Evolutionary conservation across 139 green algal species (phyloP).

Genomic region (Tetradesmus obliquus): DNA sequence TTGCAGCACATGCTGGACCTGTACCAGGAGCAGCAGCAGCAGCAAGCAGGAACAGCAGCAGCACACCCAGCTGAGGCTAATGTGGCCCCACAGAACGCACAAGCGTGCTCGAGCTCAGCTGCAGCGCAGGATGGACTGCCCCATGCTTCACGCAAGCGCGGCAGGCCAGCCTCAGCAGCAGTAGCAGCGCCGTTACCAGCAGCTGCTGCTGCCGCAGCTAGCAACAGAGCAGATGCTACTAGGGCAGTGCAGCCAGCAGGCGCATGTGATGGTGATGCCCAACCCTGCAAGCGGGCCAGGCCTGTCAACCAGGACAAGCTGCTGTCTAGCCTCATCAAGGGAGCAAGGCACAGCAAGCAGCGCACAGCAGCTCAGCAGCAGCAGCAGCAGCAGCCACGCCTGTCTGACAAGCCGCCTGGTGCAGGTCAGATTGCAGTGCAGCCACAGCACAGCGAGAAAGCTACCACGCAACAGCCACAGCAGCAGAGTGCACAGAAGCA

Average conservation of each 20-base stretch:
- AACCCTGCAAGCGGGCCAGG: background rate
- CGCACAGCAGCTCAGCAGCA: background rate
- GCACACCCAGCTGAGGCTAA: background rate
- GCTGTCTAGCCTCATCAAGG: conserved; percentile 1
- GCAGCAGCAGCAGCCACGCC: background rate
- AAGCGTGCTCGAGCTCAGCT: background rate
- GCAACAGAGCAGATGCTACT: background rate
- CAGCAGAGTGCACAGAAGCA: background rate
- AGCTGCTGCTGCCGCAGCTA: background rate
- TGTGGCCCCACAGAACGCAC: background rate
- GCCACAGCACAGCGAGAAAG: background rate
- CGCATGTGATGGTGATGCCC: background rate
- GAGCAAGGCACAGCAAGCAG: background rate
- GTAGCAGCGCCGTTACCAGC: background rate
- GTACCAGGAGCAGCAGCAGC: conserved; percentile 21
- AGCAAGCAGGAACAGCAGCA: background rate
- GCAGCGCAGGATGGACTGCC: background rate
- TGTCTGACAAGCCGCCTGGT: background rate
- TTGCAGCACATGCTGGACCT: background rate
- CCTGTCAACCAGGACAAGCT: background rate
- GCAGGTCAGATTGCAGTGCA: background rate
- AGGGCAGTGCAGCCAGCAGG: background rate
- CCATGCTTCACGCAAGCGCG: background rate
- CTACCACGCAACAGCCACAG: background rate
- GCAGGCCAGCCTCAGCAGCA: conserved; percentile 9